These are phyloP conservation scores for Pyricularia sp. DNA, from an alignment of 2,329 filamentous ascomycete genomes.

Conservation along the genomic window DNA sequence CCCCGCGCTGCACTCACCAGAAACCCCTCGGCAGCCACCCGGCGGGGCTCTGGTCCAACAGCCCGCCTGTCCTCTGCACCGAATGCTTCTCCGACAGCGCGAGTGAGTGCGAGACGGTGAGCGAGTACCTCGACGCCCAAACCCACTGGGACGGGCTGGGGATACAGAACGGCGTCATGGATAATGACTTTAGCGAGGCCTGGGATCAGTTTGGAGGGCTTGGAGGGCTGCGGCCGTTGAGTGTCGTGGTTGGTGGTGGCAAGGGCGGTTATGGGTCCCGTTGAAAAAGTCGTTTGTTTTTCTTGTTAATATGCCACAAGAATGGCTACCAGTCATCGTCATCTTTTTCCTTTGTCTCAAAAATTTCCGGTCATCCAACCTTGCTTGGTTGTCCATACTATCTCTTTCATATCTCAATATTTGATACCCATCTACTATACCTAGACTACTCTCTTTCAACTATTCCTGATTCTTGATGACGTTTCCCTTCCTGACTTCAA, in stretches of 20 bases:
- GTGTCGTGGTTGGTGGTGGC: neutral
- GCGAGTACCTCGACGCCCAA: neutral
- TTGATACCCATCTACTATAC: neutral
- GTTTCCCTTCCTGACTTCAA: no score
- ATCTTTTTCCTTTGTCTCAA: neutral
- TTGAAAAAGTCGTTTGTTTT: neutral
- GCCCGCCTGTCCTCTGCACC: neutral
- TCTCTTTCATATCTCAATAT: neutral
- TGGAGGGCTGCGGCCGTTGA: neutral
- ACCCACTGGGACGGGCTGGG: neutral
- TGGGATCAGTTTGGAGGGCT: constrained; percentile 4
- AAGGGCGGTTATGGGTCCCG: neutral
- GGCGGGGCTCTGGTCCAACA: neutral
- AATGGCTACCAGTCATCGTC: neutral
- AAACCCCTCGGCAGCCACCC: neutral
- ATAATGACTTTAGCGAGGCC: neutral
- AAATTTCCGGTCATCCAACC: neutral
- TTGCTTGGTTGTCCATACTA: neutral
- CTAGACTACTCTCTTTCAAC: neutral
- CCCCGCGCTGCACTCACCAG: neutral
- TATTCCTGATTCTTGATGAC: neutral
- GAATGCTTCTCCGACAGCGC: neutral
- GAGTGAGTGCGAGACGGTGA: neutral
- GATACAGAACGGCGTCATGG: neutral
- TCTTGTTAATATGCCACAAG: neutral